Evolutionary conservation across 768 basidiomycete species (phyloP).

Genomic region (Lactifluus volemus): DNA sequence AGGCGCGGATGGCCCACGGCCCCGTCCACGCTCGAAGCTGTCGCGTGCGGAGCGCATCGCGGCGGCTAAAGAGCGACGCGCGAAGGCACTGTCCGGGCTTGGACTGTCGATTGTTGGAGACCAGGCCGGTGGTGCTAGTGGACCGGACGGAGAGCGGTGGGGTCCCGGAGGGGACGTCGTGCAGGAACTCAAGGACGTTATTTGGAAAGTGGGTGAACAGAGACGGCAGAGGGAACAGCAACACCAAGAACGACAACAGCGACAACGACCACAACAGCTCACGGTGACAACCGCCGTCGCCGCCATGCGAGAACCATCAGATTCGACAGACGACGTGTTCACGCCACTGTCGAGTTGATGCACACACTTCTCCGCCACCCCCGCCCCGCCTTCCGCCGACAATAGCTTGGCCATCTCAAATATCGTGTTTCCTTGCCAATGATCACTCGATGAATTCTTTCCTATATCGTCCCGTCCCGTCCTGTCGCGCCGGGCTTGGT

Average conservation of each 20-base stretch:
- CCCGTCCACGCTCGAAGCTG: slow-evolving; percentile 58
- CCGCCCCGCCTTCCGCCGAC: not conserved
- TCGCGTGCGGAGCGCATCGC: slow-evolving; percentile 69
- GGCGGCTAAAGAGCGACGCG: slow-evolving; percentile 45
- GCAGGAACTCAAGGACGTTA: slow-evolving; percentile 78
- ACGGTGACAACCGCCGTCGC: no score
- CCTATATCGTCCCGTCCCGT: not conserved
- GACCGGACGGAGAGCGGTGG: slow-evolving; percentile 39
- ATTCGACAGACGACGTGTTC: slow-evolving; percentile 3
- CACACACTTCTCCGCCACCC: not conserved
- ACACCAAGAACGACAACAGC: slow-evolving; percentile 17
- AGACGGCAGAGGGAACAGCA: slow-evolving; percentile 30
- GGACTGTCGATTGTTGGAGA: slow-evolving; percentile 21
- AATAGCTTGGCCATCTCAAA: not conserved
- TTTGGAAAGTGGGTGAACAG: slow-evolving; percentile 75
- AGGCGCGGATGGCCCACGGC: slow-evolving; percentile 19
- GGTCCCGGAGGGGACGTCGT: slow-evolving; percentile 75
- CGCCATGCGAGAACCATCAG: not conserved
- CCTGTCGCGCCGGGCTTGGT: not conserved
- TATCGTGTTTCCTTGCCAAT: not conserved
- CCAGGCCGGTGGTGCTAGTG: slow-evolving; percentile 3
- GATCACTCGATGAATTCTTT: not conserved
- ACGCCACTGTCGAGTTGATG: not conserved
- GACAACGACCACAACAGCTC: slow-evolving; percentile 12
- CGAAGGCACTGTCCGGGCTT: slow-evolving; percentile 29